These are phyloP conservation scores for Phialocephala subalpina DNA, from an alignment of 2,329 filamentous ascomycete genomes.

Conservation along the genomic window DNA sequence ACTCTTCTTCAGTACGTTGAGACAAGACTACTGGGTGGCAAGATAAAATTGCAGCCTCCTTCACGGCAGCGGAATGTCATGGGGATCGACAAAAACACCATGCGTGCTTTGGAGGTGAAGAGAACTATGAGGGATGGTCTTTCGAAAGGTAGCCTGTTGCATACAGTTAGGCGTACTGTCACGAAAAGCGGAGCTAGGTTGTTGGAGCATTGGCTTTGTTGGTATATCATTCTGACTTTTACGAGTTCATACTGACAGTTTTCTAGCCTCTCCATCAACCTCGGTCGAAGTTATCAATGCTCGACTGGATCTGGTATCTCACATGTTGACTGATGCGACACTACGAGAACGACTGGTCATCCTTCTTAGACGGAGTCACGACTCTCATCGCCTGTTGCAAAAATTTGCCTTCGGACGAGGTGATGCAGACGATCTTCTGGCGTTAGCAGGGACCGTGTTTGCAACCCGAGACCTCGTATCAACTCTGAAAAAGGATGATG, in stretches of 20 bases:
- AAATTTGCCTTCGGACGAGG: slow-evolving; percentile 93
- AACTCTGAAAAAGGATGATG: slow-evolving; percentile 48
- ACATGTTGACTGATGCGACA: slow-evolving; percentile 71
- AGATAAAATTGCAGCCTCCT: slow-evolving; percentile 85
- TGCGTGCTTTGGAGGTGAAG: slow-evolving; percentile 88
- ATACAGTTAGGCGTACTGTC: slow-evolving; percentile 87
- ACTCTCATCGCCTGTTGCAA: slow-evolving; percentile 89
- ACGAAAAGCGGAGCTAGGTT: slow-evolving; percentile 91
- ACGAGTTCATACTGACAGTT: slow-evolving; percentile 13
- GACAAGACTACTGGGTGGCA: slow-evolving; percentile 77
- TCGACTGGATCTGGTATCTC: slow-evolving; percentile 82
- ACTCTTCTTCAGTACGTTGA: slow-evolving; percentile 86
- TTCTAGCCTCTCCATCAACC: slow-evolving; percentile 80
- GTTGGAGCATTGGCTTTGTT: slow-evolving; percentile 83
- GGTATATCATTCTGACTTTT: slow-evolving; percentile 33
- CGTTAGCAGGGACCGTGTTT: slow-evolving; percentile 80
- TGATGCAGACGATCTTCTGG: slow-evolving; percentile 90
- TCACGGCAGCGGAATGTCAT: slow-evolving; percentile 82
- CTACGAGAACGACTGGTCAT: slow-evolving; percentile 75
- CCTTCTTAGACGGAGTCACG: slow-evolving; percentile 78
- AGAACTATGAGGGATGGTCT: slow-evolving; percentile 83
- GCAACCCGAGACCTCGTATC: slow-evolving; percentile 73
- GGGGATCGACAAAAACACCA: slow-evolving; percentile 90
- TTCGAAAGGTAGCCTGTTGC: slow-evolving; percentile 84
- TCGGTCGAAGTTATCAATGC: slow-evolving; percentile 79